Evolutionary conservation across 2,329 filamentous ascomycete genomes (phyloP).

Genomic region (Pestalotiopsis sp.): DNA sequence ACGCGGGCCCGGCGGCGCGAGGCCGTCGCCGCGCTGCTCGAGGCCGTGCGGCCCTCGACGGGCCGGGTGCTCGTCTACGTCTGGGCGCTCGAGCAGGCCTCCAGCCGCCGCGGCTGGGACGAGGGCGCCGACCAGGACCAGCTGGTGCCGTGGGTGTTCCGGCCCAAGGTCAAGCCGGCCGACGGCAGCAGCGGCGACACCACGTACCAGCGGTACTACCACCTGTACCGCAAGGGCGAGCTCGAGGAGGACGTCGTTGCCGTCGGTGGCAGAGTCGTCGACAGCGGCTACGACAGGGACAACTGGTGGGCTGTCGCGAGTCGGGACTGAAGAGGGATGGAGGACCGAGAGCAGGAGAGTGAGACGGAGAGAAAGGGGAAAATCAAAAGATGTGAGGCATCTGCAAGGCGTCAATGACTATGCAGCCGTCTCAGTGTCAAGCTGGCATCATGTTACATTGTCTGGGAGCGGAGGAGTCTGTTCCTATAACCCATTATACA

Average conservation of each 20-base stretch:
- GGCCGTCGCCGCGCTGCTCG: conserved; percentile 72
- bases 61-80: conserved; percentile 84
- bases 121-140: conserved; percentile 84
- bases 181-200: conserved; percentile 33
- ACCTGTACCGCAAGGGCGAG: conserved; percentile 86
- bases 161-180: conserved; percentile 29
- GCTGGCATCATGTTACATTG: too few relatives aligned
- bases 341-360: not conserved
- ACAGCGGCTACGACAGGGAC: conserved; percentile 91
- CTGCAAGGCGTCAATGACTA: too few relatives aligned
- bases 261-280: conserved; percentile 76
- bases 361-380: not conserved
- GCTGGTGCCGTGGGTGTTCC: conserved; percentile 92
- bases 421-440: too few relatives aligned
- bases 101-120: conserved; percentile 86
- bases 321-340: conserved; percentile 22
- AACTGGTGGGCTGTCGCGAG: conserved; percentile 92
- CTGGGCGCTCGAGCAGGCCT: conserved; percentile 92
- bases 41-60: conserved; percentile 61
- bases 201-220: conserved; percentile 90
- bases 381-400: not conserved
- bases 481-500: too few relatives aligned
- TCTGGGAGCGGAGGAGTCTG: too few relatives aligned
- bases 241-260: conserved; percentile 76
- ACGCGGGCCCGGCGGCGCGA: conserved; percentile 72